A percentile compares a stretch with the other conserved stretches of the same genome.
Evolutionary conservation across 129 eudicot genomes (phyloP).

Genomic region (Calendula officinalis): DNA sequence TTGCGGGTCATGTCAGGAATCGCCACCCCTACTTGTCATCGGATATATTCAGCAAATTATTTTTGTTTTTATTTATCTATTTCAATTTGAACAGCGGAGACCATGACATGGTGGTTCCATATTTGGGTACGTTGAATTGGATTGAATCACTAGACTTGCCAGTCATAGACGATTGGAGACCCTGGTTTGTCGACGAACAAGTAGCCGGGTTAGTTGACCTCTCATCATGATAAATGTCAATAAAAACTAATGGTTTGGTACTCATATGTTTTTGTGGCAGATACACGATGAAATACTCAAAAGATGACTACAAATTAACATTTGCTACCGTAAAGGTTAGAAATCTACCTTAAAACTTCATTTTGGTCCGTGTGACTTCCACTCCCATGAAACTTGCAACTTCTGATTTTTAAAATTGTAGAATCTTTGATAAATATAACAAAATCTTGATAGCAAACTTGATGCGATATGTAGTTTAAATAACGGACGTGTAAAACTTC

Average conservation of each 20-base stretch:
- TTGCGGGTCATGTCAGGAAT: too few relatives aligned
- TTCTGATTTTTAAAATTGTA: too few relatives aligned
- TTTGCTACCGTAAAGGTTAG: conserved; percentile 29
- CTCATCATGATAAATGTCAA: not conserved
- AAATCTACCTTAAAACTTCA: not conserved
- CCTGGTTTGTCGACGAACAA: conserved; percentile 8
- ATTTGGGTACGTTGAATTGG: conserved; percentile 20
- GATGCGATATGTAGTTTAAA: too few relatives aligned
- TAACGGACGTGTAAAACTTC: too few relatives aligned
- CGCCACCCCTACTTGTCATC: too few relatives aligned
- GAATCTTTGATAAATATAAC: not conserved
- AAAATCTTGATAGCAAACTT: not conserved
- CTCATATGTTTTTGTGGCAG: conserved; percentile 3
- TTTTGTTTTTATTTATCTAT: too few relatives aligned
- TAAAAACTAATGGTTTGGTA: not conserved
- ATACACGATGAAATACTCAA: conserved; percentile 28
- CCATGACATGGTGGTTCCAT: conserved; percentile 32
- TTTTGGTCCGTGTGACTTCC: too few relatives aligned
- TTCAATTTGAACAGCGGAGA: conserved; percentile 28
- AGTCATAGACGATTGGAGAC: conserved; percentile 3
- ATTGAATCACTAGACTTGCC: conserved; percentile 4
- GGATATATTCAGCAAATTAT: too few relatives aligned
- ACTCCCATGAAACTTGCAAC: too few relatives aligned
- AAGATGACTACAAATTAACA: conserved; percentile 18
- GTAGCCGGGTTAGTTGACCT: conserved; percentile 23